Base-by-base conservation (phyloP, 2,329 filamentous ascomycete species). In the Colletotrichum limetticola region DNA sequence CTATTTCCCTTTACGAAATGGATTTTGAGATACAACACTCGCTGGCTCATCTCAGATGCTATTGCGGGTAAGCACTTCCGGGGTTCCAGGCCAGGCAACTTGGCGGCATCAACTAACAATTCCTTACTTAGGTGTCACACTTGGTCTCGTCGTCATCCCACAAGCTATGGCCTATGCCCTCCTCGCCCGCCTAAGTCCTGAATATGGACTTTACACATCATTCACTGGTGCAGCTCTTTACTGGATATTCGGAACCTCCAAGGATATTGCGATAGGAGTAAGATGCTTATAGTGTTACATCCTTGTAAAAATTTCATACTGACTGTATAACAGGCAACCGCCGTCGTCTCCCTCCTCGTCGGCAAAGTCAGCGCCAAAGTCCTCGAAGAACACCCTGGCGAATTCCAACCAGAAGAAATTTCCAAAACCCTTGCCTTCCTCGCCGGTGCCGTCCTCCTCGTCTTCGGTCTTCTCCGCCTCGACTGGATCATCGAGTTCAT, bases 181-280 rank as follows among this genome's bases (percentile, higher is more conserved):
- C 35, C 86, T 96, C 24, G 94, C 94, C 22, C 85, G 90, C 46
- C 85, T 96, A 16, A 86, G 87, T 0, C 88, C 91, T 1, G 88
- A 95, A 76, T 95, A 90, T 77, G 94, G 94, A 30, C 85, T 96
- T 0, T 96, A 96, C 82, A 94, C 94, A 0, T 95, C 93, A 0
- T 96, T 96, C 78, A 93, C 94, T 80, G 94, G 94, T 60, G 93
- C 94, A 22, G 83, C 94, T 66, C 86, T 95, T 60, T 96, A 96
- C 82, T 95, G 93, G 93, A 89, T 95, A 67, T 95, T 95, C 79
- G 94, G 93, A 42, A 95, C 93, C 0, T 95, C 94, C 2, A 95
- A 95, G 78, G 94, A 96, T 80, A 95, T 96, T 78, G 94, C 93
- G 5, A 95, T 95, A 71, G 93, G 93, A 28, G 85, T 86, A 80